Evolutionary conservation across 805 yeast genomes (phyloP).

Genomic region (Nakazawaea holstii): DNA sequence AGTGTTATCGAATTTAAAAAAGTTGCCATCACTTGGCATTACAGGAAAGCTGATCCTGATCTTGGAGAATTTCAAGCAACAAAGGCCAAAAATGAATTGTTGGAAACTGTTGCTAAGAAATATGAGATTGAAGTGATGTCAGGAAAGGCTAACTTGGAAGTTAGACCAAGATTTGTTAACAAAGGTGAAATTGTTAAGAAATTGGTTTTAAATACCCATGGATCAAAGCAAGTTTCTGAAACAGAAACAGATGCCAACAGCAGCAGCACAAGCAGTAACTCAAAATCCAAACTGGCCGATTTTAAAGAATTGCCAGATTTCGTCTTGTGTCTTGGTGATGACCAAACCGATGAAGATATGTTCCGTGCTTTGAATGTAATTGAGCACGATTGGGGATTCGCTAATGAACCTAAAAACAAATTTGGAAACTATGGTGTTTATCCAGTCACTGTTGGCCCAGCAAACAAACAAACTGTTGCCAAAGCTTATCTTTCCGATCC

Average conservation of each 20-base stretch:
- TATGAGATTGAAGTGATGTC: constrained; percentile 93
- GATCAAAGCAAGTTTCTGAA: constrained; percentile 40
- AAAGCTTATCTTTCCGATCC: constrained; percentile 84
- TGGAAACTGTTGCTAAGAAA: constrained; percentile 49
- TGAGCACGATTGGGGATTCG: constrained; percentile 46
- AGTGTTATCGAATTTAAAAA: constrained; percentile 80
- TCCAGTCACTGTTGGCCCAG: constrained; percentile 91
- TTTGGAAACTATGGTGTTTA: constrained; percentile 58
- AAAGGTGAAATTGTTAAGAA: constrained; percentile 94
- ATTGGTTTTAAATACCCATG: constrained; percentile 62
- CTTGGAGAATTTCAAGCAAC: constrained; percentile 84
- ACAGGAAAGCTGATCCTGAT: constrained; percentile 90
- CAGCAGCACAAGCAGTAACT: too few species aligned
- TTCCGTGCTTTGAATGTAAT: constrained; percentile 68
- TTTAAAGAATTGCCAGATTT: constrained; percentile 67
- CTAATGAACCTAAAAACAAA: constrained; percentile 35
- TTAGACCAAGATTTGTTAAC: constrained; percentile 90
- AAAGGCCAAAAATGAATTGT: constrained; percentile 61
- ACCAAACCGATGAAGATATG: constrained; percentile 97
- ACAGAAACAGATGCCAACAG: constrained; percentile 20
- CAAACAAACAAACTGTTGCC: constrained; percentile 80
- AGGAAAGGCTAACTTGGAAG: constrained; percentile 96
- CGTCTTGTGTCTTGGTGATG: constrained; percentile 90
- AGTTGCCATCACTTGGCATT: constrained; percentile 98
- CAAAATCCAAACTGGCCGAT: constrained; percentile 11